Base-by-base conservation (phyloP, 2,329 filamentous ascomycete species). In the Aspergillus ochraceus region DNA sequence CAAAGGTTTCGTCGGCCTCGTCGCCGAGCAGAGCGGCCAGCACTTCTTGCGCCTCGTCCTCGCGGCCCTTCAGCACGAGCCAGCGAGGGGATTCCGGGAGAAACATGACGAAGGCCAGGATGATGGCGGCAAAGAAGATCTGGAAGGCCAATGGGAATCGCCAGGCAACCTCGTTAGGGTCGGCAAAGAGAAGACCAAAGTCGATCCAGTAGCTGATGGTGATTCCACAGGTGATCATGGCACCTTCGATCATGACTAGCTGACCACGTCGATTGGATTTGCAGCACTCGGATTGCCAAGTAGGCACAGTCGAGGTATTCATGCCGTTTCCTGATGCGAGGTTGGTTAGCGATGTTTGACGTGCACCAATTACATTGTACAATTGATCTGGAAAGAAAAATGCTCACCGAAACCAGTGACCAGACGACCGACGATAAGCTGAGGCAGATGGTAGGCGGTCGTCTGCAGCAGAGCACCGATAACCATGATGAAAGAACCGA, bases 71-170 rank as follows among this genome's bases (percentile, higher is more conserved):
- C 52, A 85, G 70, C 26, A 86, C 80, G 6, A 87, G 76, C 82
- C 84, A 86, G 55, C 85, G 79, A 10, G 85, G 84, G 0, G 82
- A 85, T 65, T 87, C 85, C 11, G 84, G 84, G 1, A 86, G 74
- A 14, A 76, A 76, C 56, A 82, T 74, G 42, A 84, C 78, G 50
- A 80, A 76, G 19, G 61, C 67, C 52, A 83, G 74, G 26, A 86
- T 83, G 39, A 85, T 74, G 2, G 82, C 59, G 0, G 84, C 83
- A 55, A 86, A 82, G 36, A 84, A 66, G 63, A 85, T 84, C 70
- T 87, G 84, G 69, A 86, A 84, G 8, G 80, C 82, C 54, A 86
- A 79, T 0, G 84, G 84, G 60, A 85, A 83, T 52, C 84, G 77
- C 83, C 83, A 86, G 20, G 80, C 71, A n/a, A 80, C 73, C 10